phyloP scores from a whole-genome alignment of 1,139 yeast genomes.

The Magnusiomyces fungicola region DNA sequence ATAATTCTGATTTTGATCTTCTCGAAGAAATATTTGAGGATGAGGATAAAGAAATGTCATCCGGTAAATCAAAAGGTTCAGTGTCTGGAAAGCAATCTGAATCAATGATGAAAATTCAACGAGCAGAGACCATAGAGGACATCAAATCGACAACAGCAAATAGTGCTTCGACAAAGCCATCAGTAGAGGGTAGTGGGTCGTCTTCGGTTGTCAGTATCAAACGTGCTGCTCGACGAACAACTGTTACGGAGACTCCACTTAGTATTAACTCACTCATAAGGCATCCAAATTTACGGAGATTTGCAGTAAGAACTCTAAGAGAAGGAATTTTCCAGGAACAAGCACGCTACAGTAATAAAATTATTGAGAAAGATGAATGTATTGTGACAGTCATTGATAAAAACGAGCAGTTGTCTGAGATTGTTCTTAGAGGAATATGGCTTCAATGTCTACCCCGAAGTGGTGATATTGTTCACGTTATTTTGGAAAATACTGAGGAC shows the following conservation, averaged over 20 bases:
- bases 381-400: not conserved
- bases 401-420: not conserved
- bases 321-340: not conserved
- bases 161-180: no score
- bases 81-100: no score
- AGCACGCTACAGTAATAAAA: not conserved
- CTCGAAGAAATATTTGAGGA: no score
- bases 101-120: no score
- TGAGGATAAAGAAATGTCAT: no score
- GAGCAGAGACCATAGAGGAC: no score
- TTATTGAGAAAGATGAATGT: not conserved
- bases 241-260: slow-evolving; percentile 2
- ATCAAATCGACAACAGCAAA: no score
- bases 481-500: slow-evolving; percentile 10
- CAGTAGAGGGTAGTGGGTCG: no score
- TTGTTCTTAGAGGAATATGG: slow-evolving; percentile 27
- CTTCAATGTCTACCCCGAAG: slow-evolving; percentile 17
- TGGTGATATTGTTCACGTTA: slow-evolving; percentile 35
- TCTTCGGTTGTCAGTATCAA: no score
- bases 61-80: no score
- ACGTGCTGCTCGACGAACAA: not conserved
- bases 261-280: not conserved
- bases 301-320: not conserved
- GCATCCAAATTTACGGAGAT: slow-evolving; percentile 1
- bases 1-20: no score